These are phyloP conservation scores for Butyriboletus loyo DNA, from an alignment of 768 basidiomycete species.

Conservation along the genomic window DNA sequence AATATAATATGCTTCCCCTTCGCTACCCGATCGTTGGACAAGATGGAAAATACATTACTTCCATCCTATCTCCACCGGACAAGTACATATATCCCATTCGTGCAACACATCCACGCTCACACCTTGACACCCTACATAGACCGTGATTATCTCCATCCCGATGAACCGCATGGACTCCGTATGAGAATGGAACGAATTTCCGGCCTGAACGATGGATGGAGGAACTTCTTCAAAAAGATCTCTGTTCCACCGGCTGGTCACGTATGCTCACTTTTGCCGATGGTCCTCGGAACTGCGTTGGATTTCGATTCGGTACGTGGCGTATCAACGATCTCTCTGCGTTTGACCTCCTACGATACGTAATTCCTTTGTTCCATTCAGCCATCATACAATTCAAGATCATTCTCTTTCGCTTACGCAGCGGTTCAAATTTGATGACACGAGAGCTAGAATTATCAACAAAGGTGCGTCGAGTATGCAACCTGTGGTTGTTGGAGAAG, in stretches of 20 bases:
- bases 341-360: neutral
- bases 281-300: conserved; percentile 7
- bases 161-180: conserved; percentile 5
- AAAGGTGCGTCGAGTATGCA: conserved; percentile 8
- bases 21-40: neutral
- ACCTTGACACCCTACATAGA: neutral
- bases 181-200: neutral
- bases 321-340: neutral
- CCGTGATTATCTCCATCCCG: neutral
- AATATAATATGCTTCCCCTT: conserved; percentile 1
- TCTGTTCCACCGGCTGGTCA: conserved; percentile 4
- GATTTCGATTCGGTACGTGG: conserved; percentile 1
- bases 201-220: conserved; percentile 1
- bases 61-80: conserved; percentile 2
- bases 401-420: neutral
- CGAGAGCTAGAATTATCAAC: neutral
- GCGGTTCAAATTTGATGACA: conserved; percentile 1
- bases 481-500: conserved; percentile 6
- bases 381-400: conserved; percentile 6
- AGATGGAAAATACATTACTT: conserved; percentile 3
- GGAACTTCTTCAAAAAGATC: neutral
- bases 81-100: neutral
- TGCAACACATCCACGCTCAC: neutral
- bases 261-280: conserved; percentile 5
- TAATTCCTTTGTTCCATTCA: neutral